A percentile compares a stretch with the other conserved stretches of the same genome.
Evolutionary conservation across 257 asterid species (phyloP).

Genomic region (Parsonsia alboflavescens): DNA sequence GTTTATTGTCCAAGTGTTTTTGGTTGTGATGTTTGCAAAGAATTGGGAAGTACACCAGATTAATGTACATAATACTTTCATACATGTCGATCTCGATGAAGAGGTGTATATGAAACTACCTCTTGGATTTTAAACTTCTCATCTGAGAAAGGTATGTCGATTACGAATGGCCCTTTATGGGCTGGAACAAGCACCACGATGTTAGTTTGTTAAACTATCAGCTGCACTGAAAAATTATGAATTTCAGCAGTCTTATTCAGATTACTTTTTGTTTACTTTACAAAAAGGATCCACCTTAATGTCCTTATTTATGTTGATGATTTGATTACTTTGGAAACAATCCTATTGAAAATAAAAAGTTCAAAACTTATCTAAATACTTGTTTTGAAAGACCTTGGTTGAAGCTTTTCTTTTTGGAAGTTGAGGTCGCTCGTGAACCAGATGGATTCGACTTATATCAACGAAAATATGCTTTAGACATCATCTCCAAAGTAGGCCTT

Average conservation of each 20-base stretch:
- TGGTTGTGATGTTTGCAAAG: no score
- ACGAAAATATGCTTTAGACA: not conserved
- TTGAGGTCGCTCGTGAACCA: not conserved
- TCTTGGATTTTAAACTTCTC: not conserved
- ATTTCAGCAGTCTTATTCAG: not conserved
- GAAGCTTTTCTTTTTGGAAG: no score
- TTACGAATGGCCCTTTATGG: not conserved
- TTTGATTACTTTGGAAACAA: not conserved
- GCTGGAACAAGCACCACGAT: not conserved
- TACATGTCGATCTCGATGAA: not conserved
- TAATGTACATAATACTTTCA: not conserved
- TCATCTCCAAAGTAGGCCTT: not conserved
- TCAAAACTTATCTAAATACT: not conserved
- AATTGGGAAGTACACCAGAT: not conserved
- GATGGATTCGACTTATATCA: not conserved
- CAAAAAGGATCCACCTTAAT: not conserved
- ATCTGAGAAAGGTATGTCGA: not conserved
- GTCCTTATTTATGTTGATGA: not conserved
- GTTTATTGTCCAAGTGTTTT: not conserved
- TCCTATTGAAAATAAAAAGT: not conserved
- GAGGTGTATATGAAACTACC: not conserved
- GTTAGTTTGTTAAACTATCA: not conserved
- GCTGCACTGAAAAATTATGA: not conserved
- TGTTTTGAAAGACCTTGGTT: not conserved
- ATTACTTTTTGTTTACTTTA: not conserved